Base-by-base conservation (phyloP, 2,329 filamentous ascomycete genomes). In the Scedosporium dehoogii region DNA sequence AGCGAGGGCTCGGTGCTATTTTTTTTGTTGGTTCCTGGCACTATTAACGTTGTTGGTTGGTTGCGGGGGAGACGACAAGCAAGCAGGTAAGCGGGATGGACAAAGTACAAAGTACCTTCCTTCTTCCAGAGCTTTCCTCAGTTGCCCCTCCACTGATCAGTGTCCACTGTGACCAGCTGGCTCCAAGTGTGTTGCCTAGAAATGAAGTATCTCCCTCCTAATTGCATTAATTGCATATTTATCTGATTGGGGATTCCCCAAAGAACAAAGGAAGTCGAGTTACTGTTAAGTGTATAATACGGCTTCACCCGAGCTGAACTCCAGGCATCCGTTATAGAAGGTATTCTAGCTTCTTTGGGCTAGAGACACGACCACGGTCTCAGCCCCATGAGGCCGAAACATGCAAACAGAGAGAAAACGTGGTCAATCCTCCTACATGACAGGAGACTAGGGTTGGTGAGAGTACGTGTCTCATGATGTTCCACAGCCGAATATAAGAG, bases 61-160 rank as follows among this genome's bases (percentile, higher is more conserved):
- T 61, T 61, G 59, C 46, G 59, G 59, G 59, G 59, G 48, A 41
- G 38, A 59, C 58, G 23, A n/a, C 18, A 41, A 14, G 56, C 42
- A 18, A 46, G n/a, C 44, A 4, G 2, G 5, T 4, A 48, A 48
- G n/a, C 10, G n/a, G 46, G 46, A 51, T 18, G 16, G 21, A 51
- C 46, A 9, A 51, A 51, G n/a, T 48, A 48, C 44, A 6, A 48
- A n/a, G 9, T 51, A 23, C 46, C 46, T 18, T 23, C 10, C 4
- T 6, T 18, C 53, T 56, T 23, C 23, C 18, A 56, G 18, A 56
- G 23, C 53, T 56, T 29, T 23, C 16, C 44, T 48, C 16, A 48
- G 44, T 3, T 48, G 4, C 16, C 21, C n/a, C 44, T 48, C 44
- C 33, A 38, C 4, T 38, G 33, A 10, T 38, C 25, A 7, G 29